These are phyloP conservation scores for Aspergillus sojae DNA, from an alignment of 2,329 filamentous ascomycete genomes.

Conservation along the genomic window DNA sequence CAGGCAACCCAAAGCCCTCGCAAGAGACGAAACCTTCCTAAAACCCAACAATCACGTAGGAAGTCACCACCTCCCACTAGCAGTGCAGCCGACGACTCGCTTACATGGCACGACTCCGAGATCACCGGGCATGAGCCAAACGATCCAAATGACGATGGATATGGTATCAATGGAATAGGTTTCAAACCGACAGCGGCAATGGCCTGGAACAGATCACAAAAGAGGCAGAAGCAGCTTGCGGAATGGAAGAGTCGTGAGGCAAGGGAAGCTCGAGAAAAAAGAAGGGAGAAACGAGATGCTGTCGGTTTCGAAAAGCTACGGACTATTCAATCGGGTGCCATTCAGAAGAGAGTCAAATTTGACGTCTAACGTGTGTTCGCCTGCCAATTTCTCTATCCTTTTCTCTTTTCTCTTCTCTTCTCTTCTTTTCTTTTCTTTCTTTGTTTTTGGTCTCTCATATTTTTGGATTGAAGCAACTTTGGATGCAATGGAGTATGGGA, in stretches of 20 bases:
- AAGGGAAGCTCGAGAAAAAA: conserved; percentile 59
- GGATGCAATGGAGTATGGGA: conserved; percentile 8
- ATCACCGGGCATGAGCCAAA: conserved; percentile 63
- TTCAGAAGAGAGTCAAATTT: conserved; percentile 47
- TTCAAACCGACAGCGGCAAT: conserved; percentile 64
- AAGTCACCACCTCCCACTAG: conserved; percentile 38
- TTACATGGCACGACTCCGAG: conserved; percentile 62
- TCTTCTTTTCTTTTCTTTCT: neutral
- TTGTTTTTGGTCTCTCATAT: neutral
- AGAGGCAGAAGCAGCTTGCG: conserved; percentile 59
- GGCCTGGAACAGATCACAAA: conserved; percentile 58
- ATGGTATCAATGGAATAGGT: conserved; percentile 65
- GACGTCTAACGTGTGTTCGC: conserved; percentile 27
- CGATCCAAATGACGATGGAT: conserved; percentile 63
- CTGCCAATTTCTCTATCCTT: neutral
- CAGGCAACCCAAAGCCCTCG: conserved; percentile 23
- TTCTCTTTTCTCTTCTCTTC: neutral
- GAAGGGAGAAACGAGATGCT: conserved; percentile 54
- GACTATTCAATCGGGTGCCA: conserved; percentile 31
- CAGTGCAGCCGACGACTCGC: conserved; percentile 32
- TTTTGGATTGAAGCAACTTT: conserved; percentile 2
- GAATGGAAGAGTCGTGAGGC: conserved; percentile 64
- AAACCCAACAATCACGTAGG: conserved; percentile 30
- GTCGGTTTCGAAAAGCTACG: conserved; percentile 28
- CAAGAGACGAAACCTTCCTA: conserved; percentile 26